Conservation (phyloP, 345 rosid genomes). For the Brassica carinata region DNA sequence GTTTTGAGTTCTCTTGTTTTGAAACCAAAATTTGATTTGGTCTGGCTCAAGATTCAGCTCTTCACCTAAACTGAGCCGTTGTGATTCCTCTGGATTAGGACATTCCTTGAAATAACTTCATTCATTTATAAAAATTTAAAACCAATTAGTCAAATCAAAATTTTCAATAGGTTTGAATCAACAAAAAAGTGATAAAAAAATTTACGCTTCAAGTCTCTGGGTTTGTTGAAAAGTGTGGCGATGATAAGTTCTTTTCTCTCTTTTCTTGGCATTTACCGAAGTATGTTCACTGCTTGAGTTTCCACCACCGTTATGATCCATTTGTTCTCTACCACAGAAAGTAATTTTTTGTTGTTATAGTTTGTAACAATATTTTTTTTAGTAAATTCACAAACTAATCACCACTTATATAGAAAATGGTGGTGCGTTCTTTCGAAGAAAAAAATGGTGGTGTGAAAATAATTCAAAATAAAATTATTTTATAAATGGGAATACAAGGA, state of each 20-base stretch:
- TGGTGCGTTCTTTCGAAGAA: neutral
- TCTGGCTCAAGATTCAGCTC: slow-evolving; percentile 52
- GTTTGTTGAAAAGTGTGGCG: slow-evolving; percentile 63
- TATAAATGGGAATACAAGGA: neutral
- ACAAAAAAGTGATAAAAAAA: neutral
- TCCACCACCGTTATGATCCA: too few species aligned
- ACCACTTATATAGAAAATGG: slow-evolving; percentile 9
- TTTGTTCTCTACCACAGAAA: neutral
- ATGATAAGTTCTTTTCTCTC: slow-evolving; percentile 32
- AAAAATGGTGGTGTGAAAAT: neutral
- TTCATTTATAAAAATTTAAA: neutral
- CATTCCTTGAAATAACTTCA: slow-evolving; percentile 58
- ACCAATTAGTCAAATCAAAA: neutral
- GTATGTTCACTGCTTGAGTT: too few species aligned
- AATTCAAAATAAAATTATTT: too few species aligned
- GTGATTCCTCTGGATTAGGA: slow-evolving; percentile 69
- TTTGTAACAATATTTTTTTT: neutral
- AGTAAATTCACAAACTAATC: neutral
- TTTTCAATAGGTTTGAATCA: neutral
- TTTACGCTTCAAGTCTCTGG: slow-evolving; percentile 58
- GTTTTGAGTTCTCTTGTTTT: slow-evolving; percentile 71
- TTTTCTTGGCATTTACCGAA: slow-evolving; percentile 27
- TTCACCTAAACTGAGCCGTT: slow-evolving; percentile 46
- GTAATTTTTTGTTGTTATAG: neutral
- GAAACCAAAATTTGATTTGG: slow-evolving; percentile 88